A percentile compares a stretch with the other conserved stretches of the same genome.
These are phyloP conservation scores for Naganishia friedmannii DNA, from an alignment of 768 basidiomycete species.

Conservation along the genomic window DNA sequence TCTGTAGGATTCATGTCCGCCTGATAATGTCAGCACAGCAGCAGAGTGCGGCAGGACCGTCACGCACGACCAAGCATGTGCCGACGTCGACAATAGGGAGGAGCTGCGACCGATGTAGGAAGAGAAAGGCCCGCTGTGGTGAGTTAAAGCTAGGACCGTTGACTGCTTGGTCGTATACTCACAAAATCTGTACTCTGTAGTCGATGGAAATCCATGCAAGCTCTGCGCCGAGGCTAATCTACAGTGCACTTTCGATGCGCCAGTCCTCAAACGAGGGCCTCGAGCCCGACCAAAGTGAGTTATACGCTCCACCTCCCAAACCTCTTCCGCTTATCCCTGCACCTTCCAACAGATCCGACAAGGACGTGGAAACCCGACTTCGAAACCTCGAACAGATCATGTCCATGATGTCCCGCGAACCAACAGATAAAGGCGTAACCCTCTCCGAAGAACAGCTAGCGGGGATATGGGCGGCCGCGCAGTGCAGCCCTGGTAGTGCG, in stretches of 20 bases:
- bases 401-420: conserved; percentile 29
- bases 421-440: conserved; percentile 3
- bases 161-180: neutral
- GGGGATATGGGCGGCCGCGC: conserved; percentile 29
- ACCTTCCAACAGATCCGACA: neutral
- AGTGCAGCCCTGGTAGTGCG: neutral
- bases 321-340: conserved; percentile 5
- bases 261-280: conserved; percentile 34
- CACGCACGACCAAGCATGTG: neutral
- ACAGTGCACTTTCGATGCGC: conserved; percentile 33
- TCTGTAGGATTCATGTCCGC: no score
- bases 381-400: conserved; percentile 35
- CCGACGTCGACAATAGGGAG: neutral
- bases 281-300: conserved; percentile 28
- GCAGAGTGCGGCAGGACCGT: neutral
- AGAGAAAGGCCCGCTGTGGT: conserved; percentile 35
- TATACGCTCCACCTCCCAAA: neutral
- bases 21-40: neutral
- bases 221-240: conserved; percentile 29
- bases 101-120: conserved; percentile 23
- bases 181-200: neutral
- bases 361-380: conserved; percentile 31
- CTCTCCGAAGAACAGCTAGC: conserved; percentile 27
- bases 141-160: neutral
- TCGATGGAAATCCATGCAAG: conserved; percentile 29